phyloP scores from a whole-genome alignment of 371 early-diverging fungal genomes.

The Capillidium heterosporum region DNA sequence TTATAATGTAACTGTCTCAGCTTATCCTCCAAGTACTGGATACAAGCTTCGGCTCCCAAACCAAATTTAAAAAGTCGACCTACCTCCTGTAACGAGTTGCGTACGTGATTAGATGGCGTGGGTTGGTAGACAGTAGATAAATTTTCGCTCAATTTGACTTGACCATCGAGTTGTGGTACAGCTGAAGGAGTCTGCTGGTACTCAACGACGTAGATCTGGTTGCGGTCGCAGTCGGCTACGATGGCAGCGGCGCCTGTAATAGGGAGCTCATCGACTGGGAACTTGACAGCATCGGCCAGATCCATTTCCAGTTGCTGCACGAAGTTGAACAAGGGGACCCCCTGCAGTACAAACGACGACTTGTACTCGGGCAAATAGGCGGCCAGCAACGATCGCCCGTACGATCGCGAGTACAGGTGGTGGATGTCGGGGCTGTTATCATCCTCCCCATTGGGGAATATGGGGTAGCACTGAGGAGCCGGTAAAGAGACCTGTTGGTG shows the following conservation, averaged over 20 bases:
- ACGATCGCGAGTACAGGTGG: conserved; percentile 31
- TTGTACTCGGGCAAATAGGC: conserved; percentile 31
- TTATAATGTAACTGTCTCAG: not conserved
- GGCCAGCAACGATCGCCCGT: conserved; percentile 42
- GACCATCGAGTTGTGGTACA: not conserved
- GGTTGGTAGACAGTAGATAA: not conserved
- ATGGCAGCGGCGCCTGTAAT: conserved; percentile 24
- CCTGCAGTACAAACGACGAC: conserved; percentile 40
- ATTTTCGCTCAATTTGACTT: not conserved
- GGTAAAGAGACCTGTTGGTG: too few relatives aligned
- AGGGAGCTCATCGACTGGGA: conserved; percentile 14
- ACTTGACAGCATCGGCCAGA: conserved; percentile 20
- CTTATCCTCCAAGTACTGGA: not conserved
- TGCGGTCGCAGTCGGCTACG: conserved; percentile 30
- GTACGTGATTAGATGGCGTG: not conserved
- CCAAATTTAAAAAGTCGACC: not conserved
- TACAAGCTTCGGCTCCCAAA: conserved; percentile 1
- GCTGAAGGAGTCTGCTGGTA: not conserved
- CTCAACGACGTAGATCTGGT: conserved; percentile 11
- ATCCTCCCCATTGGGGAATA: too few relatives aligned
- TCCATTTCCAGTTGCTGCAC: conserved; percentile 28
- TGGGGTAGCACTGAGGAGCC: too few relatives aligned
- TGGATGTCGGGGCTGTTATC: conserved; percentile 18
- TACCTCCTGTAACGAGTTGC: not conserved
- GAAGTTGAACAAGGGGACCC: conserved; percentile 27